phyloP scores from a whole-genome alignment of 805 yeast genomes.

The Schwanniomyces vanrijiae region DNA sequence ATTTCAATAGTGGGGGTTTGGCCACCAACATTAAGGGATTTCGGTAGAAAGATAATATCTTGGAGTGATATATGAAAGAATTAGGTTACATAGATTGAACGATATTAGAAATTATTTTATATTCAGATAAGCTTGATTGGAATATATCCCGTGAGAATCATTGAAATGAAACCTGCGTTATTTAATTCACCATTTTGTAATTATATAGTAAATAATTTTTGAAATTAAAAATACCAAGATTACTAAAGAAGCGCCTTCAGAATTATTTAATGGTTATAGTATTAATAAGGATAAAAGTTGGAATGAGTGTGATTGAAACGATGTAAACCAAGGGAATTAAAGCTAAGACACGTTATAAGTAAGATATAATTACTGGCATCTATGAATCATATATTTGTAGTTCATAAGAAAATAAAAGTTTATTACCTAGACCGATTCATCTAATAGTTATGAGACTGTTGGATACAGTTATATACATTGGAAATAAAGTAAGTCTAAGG shows the following conservation, averaged over 20 bases:
- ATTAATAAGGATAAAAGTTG: conserved; percentile 22
- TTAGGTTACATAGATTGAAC: not conserved
- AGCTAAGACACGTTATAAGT: conserved; percentile 47
- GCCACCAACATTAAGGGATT: too few relatives aligned
- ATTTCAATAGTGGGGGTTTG: too few relatives aligned
- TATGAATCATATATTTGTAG: conserved; percentile 62
- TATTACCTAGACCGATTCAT: conserved; percentile 32
- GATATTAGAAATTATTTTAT: not conserved
- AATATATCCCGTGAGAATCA: not conserved
- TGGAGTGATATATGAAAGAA: not conserved
- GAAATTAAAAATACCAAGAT: too few relatives aligned
- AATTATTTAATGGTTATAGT: conserved; percentile 29
- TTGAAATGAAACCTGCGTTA: too few relatives aligned
- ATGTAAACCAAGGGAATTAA: conserved; percentile 22
- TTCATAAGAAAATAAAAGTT: conserved; percentile 51
- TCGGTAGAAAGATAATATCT: too few relatives aligned
- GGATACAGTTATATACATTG: conserved; percentile 62
- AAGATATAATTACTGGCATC: conserved; percentile 60
- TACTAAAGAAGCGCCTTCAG: conserved; percentile 13
- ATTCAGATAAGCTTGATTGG: not conserved
- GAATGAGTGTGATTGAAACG: conserved; percentile 24
- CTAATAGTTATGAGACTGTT: conserved; percentile 61
- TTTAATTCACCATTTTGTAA: too few relatives aligned
- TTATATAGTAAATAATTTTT: too few relatives aligned
- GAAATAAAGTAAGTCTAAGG: conserved; percentile 51